These are phyloP conservation scores for Globisporangium barbulae DNA, from an alignment of 352 stramenopile genomes.

Conservation along the genomic window DNA sequence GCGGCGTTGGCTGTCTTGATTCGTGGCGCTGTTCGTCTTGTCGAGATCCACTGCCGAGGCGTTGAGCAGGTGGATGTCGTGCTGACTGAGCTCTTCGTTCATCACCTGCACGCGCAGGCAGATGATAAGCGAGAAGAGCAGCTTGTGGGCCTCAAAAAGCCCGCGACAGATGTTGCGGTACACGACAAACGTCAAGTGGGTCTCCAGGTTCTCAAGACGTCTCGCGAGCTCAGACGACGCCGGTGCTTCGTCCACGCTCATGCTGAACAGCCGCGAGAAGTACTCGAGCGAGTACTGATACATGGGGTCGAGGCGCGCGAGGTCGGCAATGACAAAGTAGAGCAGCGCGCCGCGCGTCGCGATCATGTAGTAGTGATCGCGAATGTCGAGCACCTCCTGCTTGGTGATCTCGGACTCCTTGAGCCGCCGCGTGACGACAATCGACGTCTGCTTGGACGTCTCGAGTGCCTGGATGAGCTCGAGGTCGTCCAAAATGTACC, in stretches of 20 bases:
- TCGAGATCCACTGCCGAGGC: conserved; percentile 9
- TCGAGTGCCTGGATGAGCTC: conserved; percentile 70
- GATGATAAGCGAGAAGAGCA: conserved; percentile 65
- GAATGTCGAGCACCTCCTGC: conserved; percentile 52
- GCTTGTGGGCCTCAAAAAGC: conserved; percentile 61
- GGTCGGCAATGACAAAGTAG: conserved; percentile 67
- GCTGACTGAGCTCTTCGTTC: conserved; percentile 28
- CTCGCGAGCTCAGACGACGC: conserved; percentile 23
- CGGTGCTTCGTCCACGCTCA: conserved; percentile 45
- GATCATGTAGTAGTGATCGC: conserved; percentile 56
- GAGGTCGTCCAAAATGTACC: conserved; percentile 91
- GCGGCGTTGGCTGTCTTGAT: neutral
- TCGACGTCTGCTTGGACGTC: conserved; percentile 65
- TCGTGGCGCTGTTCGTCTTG: neutral
- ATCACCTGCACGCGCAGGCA: conserved; percentile 53
- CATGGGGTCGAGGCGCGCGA: conserved; percentile 62
- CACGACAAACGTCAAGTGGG: conserved; percentile 47
- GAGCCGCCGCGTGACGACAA: conserved; percentile 47
- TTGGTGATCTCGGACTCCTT: conserved; percentile 62
- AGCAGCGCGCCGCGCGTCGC: conserved; percentile 59
- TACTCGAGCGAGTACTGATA: conserved; percentile 83
- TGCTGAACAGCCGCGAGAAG: conserved; percentile 61
- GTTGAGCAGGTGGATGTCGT: conserved; percentile 41
- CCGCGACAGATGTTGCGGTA: conserved; percentile 71
- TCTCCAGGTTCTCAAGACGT: conserved; percentile 40